Evolutionary conservation across 768 basidiomycete species (phyloP).

Genomic region (Mycena vitilis): DNA sequence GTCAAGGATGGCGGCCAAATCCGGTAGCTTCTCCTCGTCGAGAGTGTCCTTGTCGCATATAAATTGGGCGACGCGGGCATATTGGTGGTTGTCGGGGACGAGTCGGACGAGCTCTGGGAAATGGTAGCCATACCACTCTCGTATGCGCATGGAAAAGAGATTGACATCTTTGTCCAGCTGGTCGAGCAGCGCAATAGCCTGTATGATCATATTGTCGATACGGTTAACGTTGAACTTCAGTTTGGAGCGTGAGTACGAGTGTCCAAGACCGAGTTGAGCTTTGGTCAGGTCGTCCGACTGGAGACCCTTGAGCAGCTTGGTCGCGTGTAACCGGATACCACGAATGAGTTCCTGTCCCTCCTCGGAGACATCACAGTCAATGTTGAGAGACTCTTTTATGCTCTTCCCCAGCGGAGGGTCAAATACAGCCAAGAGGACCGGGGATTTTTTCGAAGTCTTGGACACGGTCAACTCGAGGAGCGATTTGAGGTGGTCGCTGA

Average conservation of each 20-base stretch:
- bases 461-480: conserved; percentile 90
- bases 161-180: conserved; percentile 99
- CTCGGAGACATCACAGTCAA: conserved; percentile 87
- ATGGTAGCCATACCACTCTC: conserved; percentile 99
- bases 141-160: conserved; percentile 96
- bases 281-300: conserved; percentile 89
- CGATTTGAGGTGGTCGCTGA: conserved; percentile 86
- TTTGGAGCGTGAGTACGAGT: conserved; percentile 97
- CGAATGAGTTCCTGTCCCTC: conserved; percentile 87
- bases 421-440: conserved; percentile 81
- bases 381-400: conserved; percentile 77
- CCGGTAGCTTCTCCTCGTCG: conserved; percentile 81
- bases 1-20: conserved; percentile 82
- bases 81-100: conserved; percentile 94
- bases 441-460: conserved; percentile 76
- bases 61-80: conserved; percentile 86
- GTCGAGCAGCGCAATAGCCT: conserved; percentile 97
- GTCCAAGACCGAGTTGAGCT: conserved; percentile 96
- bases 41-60: conserved; percentile 91
- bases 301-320: conserved; percentile 90
- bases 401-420: conserved; percentile 80
- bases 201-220: conserved; percentile 99
- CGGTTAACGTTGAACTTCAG: conserved; percentile 98
- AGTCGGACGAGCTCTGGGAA: conserved; percentile 96
- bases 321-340: conserved; percentile 91